A percentile compares a stretch with the other conserved stretches of the same genome.
phyloP scores from a whole-genome alignment of 2,329 filamentous ascomycete species.

The Ascochyta viciae-villosae region DNA sequence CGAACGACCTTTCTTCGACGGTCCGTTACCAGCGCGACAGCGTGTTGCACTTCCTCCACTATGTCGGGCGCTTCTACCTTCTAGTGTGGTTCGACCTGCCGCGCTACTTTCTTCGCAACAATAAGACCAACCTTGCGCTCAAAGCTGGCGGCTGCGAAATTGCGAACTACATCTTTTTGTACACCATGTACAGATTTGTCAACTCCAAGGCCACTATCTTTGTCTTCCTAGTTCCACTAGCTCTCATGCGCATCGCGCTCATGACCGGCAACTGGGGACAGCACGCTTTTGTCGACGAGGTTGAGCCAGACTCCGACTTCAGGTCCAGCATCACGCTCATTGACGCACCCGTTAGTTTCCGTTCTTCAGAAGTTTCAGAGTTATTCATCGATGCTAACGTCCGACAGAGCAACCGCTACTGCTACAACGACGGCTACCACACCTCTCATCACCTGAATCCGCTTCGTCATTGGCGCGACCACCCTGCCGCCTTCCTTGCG shows the following conservation, averaged over 20 bases:
- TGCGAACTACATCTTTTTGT: constrained; percentile 56
- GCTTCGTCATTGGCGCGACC: constrained; percentile 80
- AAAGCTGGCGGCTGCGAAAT: constrained; percentile 70
- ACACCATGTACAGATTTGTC: constrained; percentile 55
- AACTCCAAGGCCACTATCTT: constrained; percentile 67
- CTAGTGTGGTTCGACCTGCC: constrained; percentile 79
- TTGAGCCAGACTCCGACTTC: constrained; percentile 78
- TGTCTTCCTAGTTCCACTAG: constrained; percentile 70
- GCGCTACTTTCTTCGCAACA: constrained; percentile 72
- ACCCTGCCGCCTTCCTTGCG: constrained; percentile 75
- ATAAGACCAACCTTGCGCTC: constrained; percentile 61
- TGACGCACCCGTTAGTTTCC: constrained; percentile 71
- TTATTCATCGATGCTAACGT: constrained; percentile 9
- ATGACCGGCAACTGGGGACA: constrained; percentile 89
- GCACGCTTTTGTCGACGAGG: constrained; percentile 79
- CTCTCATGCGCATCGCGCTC: constrained; percentile 71
- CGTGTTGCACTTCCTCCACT: constrained; percentile 70
- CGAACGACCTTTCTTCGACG: constrained; percentile 77
- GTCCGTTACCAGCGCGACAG: constrained; percentile 78
- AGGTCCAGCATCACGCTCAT: constrained; percentile 80
- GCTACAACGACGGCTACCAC: constrained; percentile 84
- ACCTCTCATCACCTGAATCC: constrained; percentile 83
- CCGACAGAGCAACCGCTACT: constrained; percentile 76
- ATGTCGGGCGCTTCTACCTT: constrained; percentile 76
- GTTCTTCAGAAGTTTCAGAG: not conserved